Evolutionary conservation across 352 stramenopile species (phyloP).

Genomic region (Globisporangium radiosum): DNA sequence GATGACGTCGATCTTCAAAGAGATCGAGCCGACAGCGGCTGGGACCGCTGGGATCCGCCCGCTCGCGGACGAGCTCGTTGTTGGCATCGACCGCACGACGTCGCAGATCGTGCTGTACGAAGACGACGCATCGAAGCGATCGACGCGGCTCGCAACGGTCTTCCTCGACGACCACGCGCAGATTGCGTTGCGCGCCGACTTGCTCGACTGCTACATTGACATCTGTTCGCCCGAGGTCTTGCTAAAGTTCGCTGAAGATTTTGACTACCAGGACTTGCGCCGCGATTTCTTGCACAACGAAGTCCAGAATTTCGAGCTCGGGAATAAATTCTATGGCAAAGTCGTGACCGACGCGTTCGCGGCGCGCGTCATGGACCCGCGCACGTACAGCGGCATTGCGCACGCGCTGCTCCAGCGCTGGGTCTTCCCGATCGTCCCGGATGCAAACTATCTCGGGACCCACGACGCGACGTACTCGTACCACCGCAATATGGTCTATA

Average conservation of each 20-base stretch:
- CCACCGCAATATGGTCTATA: slow-evolving; percentile 80
- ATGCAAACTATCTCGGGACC: slow-evolving; percentile 79
- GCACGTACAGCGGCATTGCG: slow-evolving; percentile 91
- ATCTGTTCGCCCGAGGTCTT: slow-evolving; percentile 98
- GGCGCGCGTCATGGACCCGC: slow-evolving; percentile 90
- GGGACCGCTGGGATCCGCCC: slow-evolving; percentile 34
- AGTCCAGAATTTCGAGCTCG: slow-evolving; percentile 96
- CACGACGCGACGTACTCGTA: slow-evolving; percentile 67
- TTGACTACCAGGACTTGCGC: slow-evolving; percentile 96
- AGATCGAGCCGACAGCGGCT: slow-evolving; percentile 54
- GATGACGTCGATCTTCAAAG: slow-evolving; percentile 95
- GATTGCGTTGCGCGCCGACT: slow-evolving; percentile 88
- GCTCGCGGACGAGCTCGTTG: slow-evolving; percentile 74
- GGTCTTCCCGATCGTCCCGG: slow-evolving; percentile 95
- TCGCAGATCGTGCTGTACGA: slow-evolving; percentile 85
- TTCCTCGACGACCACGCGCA: slow-evolving; percentile 82
- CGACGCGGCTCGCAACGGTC: slow-evolving; percentile 52
- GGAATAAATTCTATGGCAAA: slow-evolving; percentile 95
- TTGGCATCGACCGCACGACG: slow-evolving; percentile 70
- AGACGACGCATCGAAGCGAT: slow-evolving; percentile 43
- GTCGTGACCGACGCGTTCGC: slow-evolving; percentile 92
- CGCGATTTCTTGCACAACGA: slow-evolving; percentile 95
- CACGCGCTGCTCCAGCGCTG: slow-evolving; percentile 93
- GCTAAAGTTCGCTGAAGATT: slow-evolving; percentile 96
- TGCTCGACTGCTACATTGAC: slow-evolving; percentile 97